Conservation (phyloP, 371 early-diverging fungal species). For the Chytridium lagenaria region DNA sequence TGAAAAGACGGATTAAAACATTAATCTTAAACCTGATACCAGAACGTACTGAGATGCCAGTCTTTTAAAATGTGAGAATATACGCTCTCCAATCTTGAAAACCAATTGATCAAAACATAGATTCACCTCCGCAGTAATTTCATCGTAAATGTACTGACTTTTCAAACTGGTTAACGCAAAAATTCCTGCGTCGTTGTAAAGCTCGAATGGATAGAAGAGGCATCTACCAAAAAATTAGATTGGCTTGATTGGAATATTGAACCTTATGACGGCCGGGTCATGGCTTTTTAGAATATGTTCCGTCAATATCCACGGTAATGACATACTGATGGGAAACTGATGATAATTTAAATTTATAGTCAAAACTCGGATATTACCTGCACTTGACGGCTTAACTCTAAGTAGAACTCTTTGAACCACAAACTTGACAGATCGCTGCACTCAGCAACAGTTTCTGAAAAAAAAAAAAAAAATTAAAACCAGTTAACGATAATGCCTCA, state of each 20-base stretch:
- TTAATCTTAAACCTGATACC: not conserved
- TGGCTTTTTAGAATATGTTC: constrained; percentile 47
- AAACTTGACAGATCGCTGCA: constrained; percentile 53
- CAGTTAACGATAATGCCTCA: no score
- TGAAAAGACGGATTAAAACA: not conserved
- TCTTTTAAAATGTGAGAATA: constrained; percentile 56
- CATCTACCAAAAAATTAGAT: constrained; percentile 25
- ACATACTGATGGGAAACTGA: constrained; percentile 64
- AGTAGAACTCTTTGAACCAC: constrained; percentile 64
- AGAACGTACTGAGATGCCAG: constrained; percentile 41
- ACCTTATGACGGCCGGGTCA: constrained; percentile 44
- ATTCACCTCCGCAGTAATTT: constrained; percentile 59
- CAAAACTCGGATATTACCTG: constrained; percentile 42
- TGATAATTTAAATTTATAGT: not conserved
- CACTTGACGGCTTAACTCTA: constrained; percentile 56
- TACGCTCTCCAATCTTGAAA: constrained; percentile 45
- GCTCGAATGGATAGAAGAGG: constrained; percentile 50
- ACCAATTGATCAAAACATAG: constrained; percentile 58
- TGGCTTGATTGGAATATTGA: not conserved
- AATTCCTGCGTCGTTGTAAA: constrained; percentile 58
- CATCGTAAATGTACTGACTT: constrained; percentile 55
- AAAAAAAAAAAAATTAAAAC: not conserved
- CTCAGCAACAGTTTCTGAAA: constrained; percentile 36
- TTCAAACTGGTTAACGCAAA: constrained; percentile 45
- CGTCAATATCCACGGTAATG: constrained; percentile 62